Percentiles rank a stretch among this genome's conserved stretches.
phyloP scores from a whole-genome alignment of 305 asterid genomes.

The Fraxinus albicans region DNA sequence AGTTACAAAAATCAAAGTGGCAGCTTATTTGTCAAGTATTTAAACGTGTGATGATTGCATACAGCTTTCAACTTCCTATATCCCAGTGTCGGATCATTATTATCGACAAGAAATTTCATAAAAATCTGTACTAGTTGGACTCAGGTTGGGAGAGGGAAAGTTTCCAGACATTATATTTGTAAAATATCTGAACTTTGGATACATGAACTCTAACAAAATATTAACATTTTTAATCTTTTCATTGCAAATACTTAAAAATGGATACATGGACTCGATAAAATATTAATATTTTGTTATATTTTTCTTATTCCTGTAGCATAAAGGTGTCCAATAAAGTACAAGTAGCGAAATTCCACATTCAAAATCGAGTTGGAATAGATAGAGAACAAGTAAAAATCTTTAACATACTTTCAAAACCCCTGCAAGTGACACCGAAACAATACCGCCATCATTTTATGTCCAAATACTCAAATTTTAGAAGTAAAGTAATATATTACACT shows the following conservation, averaged over 20 bases:
- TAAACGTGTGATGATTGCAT: not conserved
- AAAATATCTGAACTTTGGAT: not conserved
- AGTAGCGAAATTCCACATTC: not conserved
- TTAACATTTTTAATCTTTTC: not conserved
- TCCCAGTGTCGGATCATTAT: not conserved
- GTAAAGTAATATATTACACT: not conserved
- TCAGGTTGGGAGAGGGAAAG: not conserved
- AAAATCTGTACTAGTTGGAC: not conserved
- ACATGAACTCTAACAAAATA: not conserved
- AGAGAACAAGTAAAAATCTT: not conserved
- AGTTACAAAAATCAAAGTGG: not conserved
- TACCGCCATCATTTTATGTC: not conserved
- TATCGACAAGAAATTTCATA: not conserved
- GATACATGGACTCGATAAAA: not conserved
- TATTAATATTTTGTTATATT: not conserved
- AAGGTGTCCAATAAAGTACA: not conserved
- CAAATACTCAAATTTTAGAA: not conserved
- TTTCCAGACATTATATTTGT: not conserved
- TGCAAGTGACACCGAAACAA: not conserved
- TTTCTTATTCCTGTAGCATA: not conserved
- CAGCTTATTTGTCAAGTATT: not conserved
- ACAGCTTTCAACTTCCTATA: not conserved
- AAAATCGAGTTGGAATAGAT: not conserved
- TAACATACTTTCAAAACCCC: not conserved
- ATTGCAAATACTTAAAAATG: not conserved